phyloP scores from a whole-genome alignment of 768 basidiomycete species.

The Kwoniella botswanensis region DNA sequence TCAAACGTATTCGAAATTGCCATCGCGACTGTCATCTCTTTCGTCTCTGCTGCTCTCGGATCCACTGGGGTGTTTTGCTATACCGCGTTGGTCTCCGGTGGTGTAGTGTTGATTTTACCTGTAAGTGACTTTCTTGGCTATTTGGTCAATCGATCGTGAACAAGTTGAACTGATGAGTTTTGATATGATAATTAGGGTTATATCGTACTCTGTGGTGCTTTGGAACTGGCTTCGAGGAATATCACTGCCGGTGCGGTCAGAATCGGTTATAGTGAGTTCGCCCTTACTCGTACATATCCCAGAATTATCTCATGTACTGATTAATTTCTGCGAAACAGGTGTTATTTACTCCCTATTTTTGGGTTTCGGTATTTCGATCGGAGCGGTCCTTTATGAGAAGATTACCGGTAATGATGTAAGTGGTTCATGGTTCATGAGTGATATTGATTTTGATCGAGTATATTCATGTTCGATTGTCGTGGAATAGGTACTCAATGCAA shows the following conservation, averaged over 20 bases:
- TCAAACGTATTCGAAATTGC: slow-evolving; percentile 76
- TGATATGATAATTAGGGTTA: slow-evolving; percentile 43
- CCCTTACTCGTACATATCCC: not conserved
- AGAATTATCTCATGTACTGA: no score
- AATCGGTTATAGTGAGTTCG: slow-evolving; percentile 68
- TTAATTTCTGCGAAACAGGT: slow-evolving; percentile 19
- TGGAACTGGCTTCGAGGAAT: slow-evolving; percentile 79
- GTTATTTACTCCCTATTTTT: slow-evolving; percentile 69
- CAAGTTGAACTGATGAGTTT: no score
- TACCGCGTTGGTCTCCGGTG: slow-evolving; percentile 75
- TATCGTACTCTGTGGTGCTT: slow-evolving; percentile 64
- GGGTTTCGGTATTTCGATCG: slow-evolving; percentile 75
- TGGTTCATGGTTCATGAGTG: slow-evolving; percentile 1
- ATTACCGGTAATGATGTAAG: slow-evolving; percentile 61
- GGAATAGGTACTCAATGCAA: slow-evolving; percentile 60
- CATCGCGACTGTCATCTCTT: slow-evolving; percentile 77
- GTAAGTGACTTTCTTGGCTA: slow-evolving; percentile 59
- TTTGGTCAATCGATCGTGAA: not conserved
- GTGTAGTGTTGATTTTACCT: slow-evolving; percentile 79
- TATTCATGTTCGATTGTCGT: not conserved
- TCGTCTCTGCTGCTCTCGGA: slow-evolving; percentile 75
- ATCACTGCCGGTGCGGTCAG: slow-evolving; percentile 84
- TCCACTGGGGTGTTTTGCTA: slow-evolving; percentile 75
- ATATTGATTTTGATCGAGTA: no score
- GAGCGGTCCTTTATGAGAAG: slow-evolving; percentile 70